Evolutionary conservation across 352 stramenopile genomes (phyloP).

Genomic region (Globisporangium viniferum): DNA sequence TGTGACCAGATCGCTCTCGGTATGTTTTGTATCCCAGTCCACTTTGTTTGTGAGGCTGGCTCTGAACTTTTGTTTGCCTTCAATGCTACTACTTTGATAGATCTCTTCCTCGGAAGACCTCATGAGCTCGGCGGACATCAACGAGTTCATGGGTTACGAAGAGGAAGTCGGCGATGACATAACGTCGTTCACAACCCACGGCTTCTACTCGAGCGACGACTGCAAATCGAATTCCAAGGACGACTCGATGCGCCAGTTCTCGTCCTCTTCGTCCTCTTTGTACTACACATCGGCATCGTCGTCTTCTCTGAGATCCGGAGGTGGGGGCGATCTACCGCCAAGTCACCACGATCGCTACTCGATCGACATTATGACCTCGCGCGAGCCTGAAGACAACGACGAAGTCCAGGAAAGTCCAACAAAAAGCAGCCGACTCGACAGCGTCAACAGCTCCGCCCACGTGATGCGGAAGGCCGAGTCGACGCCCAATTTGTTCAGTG

Average conservation of each 20-base stretch:
- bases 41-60: conserved; percentile 9
- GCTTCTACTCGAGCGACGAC: conserved; percentile 28
- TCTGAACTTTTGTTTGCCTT: conserved; percentile 11
- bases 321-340: neutral
- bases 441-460: neutral
- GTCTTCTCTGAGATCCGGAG: neutral
- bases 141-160: conserved; percentile 58
- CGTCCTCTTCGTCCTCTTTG: conserved; percentile 7
- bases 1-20: conserved; percentile 49
- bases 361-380: conserved; percentile 10
- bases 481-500: conserved; percentile 13
- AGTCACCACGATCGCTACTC: conserved; percentile 12
- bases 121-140: conserved; percentile 38
- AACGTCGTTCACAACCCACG: conserved; percentile 39
- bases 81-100: conserved; percentile 2
- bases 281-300: conserved; percentile 10
- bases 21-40: conserved; percentile 21
- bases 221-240: conserved; percentile 8
- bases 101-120: conserved; percentile 16
- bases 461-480: neutral
- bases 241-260: conserved; percentile 3
- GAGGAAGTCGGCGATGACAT: conserved; percentile 33
- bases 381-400: conserved; percentile 18
- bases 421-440: neutral
- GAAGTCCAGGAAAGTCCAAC: conserved; percentile 5